Percentiles rank a stretch among this genome's conserved stretches.
phyloP scores from a whole-genome alignment of 495 filamentous ascomycete genomes.

The Amniculicola lignicola region DNA sequence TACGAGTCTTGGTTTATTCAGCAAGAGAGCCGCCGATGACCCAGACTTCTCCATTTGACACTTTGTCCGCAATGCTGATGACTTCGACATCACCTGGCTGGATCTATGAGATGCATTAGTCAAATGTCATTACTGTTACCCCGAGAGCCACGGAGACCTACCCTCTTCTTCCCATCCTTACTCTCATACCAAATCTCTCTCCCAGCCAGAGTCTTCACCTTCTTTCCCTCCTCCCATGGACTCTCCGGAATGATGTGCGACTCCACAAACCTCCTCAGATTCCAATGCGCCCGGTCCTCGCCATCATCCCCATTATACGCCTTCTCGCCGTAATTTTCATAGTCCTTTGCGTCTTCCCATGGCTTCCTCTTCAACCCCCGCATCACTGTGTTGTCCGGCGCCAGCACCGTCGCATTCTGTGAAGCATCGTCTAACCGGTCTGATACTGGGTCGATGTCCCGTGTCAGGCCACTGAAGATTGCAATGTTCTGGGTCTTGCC shows the following conservation, averaged over 20 bases:
- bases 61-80: conserved; percentile 62
- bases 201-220: conserved; percentile 66
- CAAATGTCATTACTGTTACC: neutral
- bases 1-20: too few species aligned
- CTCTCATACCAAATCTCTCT: conserved; percentile 77
- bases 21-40: conserved; percentile 39
- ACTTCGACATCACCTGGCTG: conserved; percentile 77
- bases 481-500: conserved; percentile 77
- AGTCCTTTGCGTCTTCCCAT: conserved; percentile 88
- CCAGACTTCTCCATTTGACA: conserved; percentile 80
- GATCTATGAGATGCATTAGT: conserved; percentile 51
- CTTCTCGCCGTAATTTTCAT: conserved; percentile 63
- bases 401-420: conserved; percentile 83
- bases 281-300: conserved; percentile 72
- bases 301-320: conserved; percentile 80
- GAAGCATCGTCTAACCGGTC: conserved; percentile 65
- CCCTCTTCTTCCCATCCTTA: conserved; percentile 68
- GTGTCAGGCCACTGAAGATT: conserved; percentile 81
- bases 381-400: conserved; percentile 79
- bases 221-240: conserved; percentile 78
- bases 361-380: conserved; percentile 80
- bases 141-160: too few species aligned
- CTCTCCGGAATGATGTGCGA: conserved; percentile 73
- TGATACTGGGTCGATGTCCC: conserved; percentile 71
- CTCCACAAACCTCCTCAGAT: conserved; percentile 81